phyloP scores from a whole-genome alignment of 2,329 filamentous ascomycete genomes.

The Stagonosporopsis chrysanthemi region DNA sequence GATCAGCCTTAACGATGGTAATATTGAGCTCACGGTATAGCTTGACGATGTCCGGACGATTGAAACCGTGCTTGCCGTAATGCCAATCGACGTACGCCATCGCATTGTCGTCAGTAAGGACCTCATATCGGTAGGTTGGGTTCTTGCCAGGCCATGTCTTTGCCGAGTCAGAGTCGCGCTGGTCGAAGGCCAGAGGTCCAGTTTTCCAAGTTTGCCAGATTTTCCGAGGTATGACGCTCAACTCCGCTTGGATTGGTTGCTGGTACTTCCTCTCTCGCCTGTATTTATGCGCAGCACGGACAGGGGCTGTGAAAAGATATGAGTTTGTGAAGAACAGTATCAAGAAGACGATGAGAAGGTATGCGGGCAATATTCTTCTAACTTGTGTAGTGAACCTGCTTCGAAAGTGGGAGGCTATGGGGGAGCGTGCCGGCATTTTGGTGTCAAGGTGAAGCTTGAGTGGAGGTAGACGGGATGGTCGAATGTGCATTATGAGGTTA shows the following conservation, averaged over 20 bases:
- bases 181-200: slow-evolving; percentile 70
- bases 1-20: slow-evolving; percentile 71
- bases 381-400: slow-evolving; percentile 46
- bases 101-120: slow-evolving; percentile 73
- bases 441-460: slow-evolving; percentile 44
- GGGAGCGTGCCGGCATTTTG: slow-evolving; percentile 44
- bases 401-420: slow-evolving; percentile 44
- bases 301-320: slow-evolving; percentile 44
- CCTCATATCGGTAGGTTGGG: slow-evolving; percentile 71
- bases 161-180: slow-evolving; percentile 66
- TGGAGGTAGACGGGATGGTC: slow-evolving; percentile 39
- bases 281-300: slow-evolving; percentile 44
- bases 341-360: slow-evolving; percentile 40
- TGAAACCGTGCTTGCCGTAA: slow-evolving; percentile 69
- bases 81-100: slow-evolving; percentile 72
- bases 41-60: slow-evolving; percentile 63
- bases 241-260: slow-evolving; percentile 36
- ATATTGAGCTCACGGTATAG: slow-evolving; percentile 51
- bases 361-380: slow-evolving; percentile 44
- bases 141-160: slow-evolving; percentile 73
- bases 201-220: slow-evolving; percentile 83
- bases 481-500: slow-evolving; percentile 47
- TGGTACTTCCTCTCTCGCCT: slow-evolving; percentile 47
- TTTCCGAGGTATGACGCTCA: slow-evolving; percentile 64
- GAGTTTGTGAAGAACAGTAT: slow-evolving; percentile 45